phyloP scores from a whole-genome alignment of 2,329 filamentous ascomycete genomes.

The Alternaria conjuncta region DNA sequence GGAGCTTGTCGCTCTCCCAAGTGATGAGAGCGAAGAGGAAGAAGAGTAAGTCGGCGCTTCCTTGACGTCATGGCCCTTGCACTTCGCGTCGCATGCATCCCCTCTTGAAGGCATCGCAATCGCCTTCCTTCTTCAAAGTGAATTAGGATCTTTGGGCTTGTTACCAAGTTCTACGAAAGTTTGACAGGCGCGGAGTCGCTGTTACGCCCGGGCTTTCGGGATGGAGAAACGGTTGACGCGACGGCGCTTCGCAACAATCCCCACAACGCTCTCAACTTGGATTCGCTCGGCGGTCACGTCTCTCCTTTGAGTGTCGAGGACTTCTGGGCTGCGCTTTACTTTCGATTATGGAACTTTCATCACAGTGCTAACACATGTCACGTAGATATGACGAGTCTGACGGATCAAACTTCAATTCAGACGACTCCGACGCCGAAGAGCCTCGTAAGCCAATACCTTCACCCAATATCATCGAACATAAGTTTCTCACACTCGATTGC shows the following conservation, averaged over 20 bases:
- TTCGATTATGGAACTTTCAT: not conserved
- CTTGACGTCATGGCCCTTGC: conserved; percentile 48
- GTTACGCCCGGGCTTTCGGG: conserved; percentile 23
- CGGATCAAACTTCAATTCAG: conserved; percentile 46
- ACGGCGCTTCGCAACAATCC: not conserved
- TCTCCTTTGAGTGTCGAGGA: not conserved
- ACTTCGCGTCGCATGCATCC: conserved; percentile 26
- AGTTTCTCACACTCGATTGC: not conserved
- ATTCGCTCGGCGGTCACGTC: not conserved
- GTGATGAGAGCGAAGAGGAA: conserved; percentile 53
- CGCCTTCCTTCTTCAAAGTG: conserved; percentile 21
- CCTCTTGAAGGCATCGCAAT: conserved; percentile 25
- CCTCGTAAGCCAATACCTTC: conserved; percentile 36
- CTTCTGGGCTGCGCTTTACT: too few relatives aligned
- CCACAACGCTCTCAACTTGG: not conserved
- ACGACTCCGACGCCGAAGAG: conserved; percentile 44
- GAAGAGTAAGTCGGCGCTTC: conserved; percentile 49
- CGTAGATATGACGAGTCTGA: conserved; percentile 48
- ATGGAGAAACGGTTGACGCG: not conserved
- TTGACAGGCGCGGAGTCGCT: conserved; percentile 8
- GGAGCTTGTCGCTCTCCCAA: conserved; percentile 54
- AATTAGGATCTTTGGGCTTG: conserved; percentile 15
- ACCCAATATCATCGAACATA: not conserved
- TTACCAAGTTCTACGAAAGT: conserved; percentile 23
- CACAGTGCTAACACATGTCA: conserved; percentile 23